These are phyloP conservation scores for Lachancea meyersii DNA, from an alignment of 805 yeast species.

Conservation along the genomic window DNA sequence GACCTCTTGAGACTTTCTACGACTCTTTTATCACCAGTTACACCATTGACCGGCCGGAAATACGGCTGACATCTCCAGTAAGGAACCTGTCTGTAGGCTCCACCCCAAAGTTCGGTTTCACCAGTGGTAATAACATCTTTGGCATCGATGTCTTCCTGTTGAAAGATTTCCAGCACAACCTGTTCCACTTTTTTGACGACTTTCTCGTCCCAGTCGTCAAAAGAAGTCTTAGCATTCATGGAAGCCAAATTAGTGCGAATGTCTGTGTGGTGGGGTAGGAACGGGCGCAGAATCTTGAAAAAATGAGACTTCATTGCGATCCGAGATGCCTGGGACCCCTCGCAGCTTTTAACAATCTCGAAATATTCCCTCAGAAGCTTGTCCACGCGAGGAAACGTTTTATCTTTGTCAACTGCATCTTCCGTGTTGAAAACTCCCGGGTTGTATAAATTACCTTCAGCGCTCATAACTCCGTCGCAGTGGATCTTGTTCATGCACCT, in stretches of 20 bases:
- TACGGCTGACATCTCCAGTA: constrained; percentile 97
- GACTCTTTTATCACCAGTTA: constrained; percentile 42
- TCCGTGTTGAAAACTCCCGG: constrained; percentile 71
- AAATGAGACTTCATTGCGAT: constrained; percentile 88
- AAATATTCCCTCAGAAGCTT: constrained; percentile 76
- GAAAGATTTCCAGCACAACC: constrained; percentile 52
- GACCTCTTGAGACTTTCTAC: constrained; percentile 22
- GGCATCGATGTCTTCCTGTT: constrained; percentile 44
- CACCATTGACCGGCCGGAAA: constrained; percentile 84
- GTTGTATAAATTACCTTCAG: constrained; percentile 89
- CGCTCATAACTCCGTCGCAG: constrained; percentile 95
- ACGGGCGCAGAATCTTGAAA: constrained; percentile 79
- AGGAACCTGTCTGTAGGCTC: constrained; percentile 72
- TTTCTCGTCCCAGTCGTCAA: constrained; percentile 44
- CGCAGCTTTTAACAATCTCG: constrained; percentile 57
- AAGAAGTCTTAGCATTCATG: constrained; percentile 38
- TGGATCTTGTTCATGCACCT: constrained; percentile 57
- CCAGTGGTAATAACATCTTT: constrained; percentile 54
- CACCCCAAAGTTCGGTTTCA: constrained; percentile 65
- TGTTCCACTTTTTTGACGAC: constrained; percentile 63
- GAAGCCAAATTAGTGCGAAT: constrained; percentile 67
- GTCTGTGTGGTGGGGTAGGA: constrained; percentile 69
- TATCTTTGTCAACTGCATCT: constrained; percentile 44
- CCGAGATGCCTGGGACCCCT: constrained; percentile 55
- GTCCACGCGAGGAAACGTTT: constrained; percentile 82